A percentile compares a stretch with the other conserved stretches of the same genome.
These are phyloP conservation scores for Tricholoma bakamatsutake DNA, from an alignment of 768 basidiomycete species.

Conservation along the genomic window DNA sequence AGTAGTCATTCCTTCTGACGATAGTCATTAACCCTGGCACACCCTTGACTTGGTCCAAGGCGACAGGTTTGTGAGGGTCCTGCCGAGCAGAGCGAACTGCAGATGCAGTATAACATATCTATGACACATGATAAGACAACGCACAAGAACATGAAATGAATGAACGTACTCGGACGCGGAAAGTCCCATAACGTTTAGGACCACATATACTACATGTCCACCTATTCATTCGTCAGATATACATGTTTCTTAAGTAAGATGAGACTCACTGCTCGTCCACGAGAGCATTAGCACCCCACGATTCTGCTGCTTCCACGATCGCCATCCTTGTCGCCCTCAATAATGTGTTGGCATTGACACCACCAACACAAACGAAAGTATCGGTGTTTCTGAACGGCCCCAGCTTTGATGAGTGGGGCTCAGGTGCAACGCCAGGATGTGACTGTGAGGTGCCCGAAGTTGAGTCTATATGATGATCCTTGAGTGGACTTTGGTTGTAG, in stretches of 20 bases:
- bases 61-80: constrained; percentile 60
- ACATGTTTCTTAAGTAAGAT: background rate
- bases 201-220: constrained; percentile 60
- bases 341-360: constrained; percentile 54
- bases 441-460: constrained; percentile 37
- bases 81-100: constrained; percentile 45
- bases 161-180: constrained; percentile 54
- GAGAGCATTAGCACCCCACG: constrained; percentile 52
- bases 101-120: constrained; percentile 61
- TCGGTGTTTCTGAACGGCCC: constrained; percentile 31
- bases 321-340: constrained; percentile 48
- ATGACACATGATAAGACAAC: background rate
- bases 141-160: background rate
- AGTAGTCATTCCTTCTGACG: constrained; percentile 33
- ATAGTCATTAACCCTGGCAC: constrained; percentile 78
- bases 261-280: constrained; percentile 62
- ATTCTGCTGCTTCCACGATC: constrained; percentile 44
- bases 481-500: constrained; percentile 22
- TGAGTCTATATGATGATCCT: constrained; percentile 25
- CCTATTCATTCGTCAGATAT: constrained; percentile 27
- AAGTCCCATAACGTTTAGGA: constrained; percentile 40
- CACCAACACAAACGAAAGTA: constrained; percentile 52
- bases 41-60: constrained; percentile 51
- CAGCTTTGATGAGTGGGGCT: constrained; percentile 18
- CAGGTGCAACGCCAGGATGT: constrained; percentile 27